Percentiles rank a stretch among this genome's conserved stretches.
These are phyloP conservation scores for Lumnitzera racemosa DNA, from an alignment of 345 rosid species.

Conservation along the genomic window DNA sequence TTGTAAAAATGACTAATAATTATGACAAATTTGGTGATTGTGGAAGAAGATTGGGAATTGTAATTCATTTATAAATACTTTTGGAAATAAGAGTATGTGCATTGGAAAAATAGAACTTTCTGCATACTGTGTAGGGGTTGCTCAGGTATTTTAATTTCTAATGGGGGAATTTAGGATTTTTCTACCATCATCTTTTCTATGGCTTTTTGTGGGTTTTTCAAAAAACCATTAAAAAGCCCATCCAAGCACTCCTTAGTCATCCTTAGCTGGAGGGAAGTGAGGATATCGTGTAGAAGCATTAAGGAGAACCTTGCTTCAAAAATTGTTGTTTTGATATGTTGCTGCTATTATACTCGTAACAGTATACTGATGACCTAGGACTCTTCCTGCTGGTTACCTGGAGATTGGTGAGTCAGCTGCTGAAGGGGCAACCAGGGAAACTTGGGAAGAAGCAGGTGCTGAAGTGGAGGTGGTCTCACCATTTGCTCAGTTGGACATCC, in stretches of 20 bases:
- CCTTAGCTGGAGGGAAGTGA: no score
- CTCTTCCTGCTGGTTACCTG: slow-evolving; percentile 97
- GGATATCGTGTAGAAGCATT: no score
- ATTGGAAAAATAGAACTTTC: not conserved
- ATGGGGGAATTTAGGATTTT: no score
- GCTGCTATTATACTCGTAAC: not conserved
- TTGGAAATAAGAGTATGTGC: not conserved
- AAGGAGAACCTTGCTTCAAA: not conserved
- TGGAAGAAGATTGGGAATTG: no score
- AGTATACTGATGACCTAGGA: slow-evolving; percentile 35
- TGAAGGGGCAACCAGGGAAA: slow-evolving; percentile 91
- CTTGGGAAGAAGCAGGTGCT: slow-evolving; percentile 95
- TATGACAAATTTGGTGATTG: no score
- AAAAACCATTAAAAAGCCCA: no score
- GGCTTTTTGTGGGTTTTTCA: no score
- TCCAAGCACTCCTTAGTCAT: no score
- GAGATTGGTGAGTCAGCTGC: slow-evolving; percentile 97
- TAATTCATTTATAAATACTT: no score
- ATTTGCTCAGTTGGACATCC: slow-evolving; percentile 88
- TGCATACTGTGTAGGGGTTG: not conserved
- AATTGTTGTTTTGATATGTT: slow-evolving; percentile 10
- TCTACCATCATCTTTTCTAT: no score
- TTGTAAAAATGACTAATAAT: no score
- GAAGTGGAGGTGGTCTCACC: slow-evolving; percentile 86
- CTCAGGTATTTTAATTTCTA: no score